A percentile compares a stretch with the other conserved stretches of the same genome.
phyloP scores from a whole-genome alignment of 345 rosid species.

The Erysimum cheiranthoides region DNA sequence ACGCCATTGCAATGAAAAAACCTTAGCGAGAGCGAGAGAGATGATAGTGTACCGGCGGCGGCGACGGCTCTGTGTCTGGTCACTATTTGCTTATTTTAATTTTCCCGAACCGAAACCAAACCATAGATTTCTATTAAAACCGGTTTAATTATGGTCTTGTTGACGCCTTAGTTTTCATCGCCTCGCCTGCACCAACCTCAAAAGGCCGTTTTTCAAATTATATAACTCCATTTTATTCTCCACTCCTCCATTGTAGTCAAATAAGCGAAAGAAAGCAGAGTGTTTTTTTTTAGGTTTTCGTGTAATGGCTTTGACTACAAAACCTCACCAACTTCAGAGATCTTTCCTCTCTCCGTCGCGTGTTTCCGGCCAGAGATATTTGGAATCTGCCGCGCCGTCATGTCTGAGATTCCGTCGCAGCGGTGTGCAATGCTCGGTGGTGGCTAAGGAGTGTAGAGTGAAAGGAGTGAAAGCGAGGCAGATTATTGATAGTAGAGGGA shows the following conservation, averaged over 20 bases:
- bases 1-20: conserved; percentile 27
- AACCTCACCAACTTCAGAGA: conserved; percentile 49
- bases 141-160: conserved; percentile 11
- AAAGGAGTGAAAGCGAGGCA: conserved; percentile 90
- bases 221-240: conserved; percentile 9
- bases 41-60: conserved; percentile 12
- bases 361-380: conserved; percentile 41
- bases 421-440: conserved; percentile 61
- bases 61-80: neutral
- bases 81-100: conserved; percentile 1
- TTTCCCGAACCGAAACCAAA: neutral
- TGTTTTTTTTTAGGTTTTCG: neutral
- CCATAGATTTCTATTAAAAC: neutral
- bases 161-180: conserved; percentile 41
- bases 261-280: conserved; percentile 4
- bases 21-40: neutral
- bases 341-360: conserved; percentile 43
- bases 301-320: conserved; percentile 65
- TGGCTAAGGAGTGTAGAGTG: conserved; percentile 63
- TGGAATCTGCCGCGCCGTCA: conserved; percentile 42
- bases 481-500: conserved; percentile 98
- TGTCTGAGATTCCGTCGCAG: conserved; percentile 48
- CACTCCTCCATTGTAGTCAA: neutral
- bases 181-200: conserved; percentile 43
- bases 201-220: conserved; percentile 39